These are phyloP conservation scores for Lichtheimia ramosa DNA, from an alignment of 371 early-diverging fungal genomes.

Conservation along the genomic window DNA sequence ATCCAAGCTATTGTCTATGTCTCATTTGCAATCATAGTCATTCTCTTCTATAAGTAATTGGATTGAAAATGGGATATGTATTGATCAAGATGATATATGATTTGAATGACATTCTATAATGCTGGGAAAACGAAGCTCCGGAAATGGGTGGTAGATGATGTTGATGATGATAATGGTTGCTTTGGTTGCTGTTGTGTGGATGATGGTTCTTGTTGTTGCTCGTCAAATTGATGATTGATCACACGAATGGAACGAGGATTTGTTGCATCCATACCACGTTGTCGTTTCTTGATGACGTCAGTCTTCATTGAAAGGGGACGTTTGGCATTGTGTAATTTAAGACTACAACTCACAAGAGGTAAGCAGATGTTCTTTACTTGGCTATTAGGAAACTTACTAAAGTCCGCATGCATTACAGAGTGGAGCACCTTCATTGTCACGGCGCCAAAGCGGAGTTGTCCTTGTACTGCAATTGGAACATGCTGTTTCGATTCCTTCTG, in stretches of 20 bases:
- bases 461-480: slow-evolving; percentile 92
- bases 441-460: slow-evolving; percentile 96
- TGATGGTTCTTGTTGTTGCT: neutral
- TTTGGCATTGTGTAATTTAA: slow-evolving; percentile 22
- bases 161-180: neutral
- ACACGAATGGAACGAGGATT: neutral
- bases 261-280: slow-evolving; percentile 19
- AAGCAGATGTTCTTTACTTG: too few species aligned
- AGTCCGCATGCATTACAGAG: slow-evolving; percentile 96
- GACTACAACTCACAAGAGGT: too few species aligned
- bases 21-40: too few species aligned
- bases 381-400: slow-evolving; percentile 55
- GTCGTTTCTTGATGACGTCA: slow-evolving; percentile 62
- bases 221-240: slow-evolving; percentile 4
- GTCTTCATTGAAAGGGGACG: slow-evolving; percentile 85
- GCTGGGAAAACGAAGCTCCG: neutral
- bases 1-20: too few species aligned
- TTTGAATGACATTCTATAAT: too few species aligned
- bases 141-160: neutral
- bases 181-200: neutral
- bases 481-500: slow-evolving; percentile 17
- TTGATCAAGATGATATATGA: too few species aligned
- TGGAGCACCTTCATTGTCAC: slow-evolving; percentile 77
- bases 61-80: too few species aligned
- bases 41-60: too few species aligned